Conservation (phyloP, 192 early-diverging fungal genomes). For the Bifiguratus adelaidae region DNA sequence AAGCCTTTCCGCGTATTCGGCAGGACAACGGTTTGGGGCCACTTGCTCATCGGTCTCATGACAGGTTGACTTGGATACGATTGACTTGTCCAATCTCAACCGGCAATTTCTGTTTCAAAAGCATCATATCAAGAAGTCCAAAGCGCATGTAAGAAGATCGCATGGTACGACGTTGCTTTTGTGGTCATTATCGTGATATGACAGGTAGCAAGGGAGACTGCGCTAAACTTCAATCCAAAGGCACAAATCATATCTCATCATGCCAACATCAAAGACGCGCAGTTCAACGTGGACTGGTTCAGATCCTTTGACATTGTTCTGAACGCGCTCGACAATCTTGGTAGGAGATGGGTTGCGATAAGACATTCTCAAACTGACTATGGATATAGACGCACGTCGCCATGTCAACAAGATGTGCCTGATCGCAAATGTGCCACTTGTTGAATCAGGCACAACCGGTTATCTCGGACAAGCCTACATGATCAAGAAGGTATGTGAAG, state of each 20-base stretch:
- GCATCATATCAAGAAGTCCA: conserved; percentile 85
- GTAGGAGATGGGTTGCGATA: conserved; percentile 22
- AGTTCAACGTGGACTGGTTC: conserved; percentile 87
- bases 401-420: conserved; percentile 96
- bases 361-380: background rate
- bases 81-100: conserved; percentile 97
- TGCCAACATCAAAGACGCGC: conserved; percentile 78
- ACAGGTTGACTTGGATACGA: conserved; percentile 95
- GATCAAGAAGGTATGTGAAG: conserved; percentile 51
- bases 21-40: too few species aligned
- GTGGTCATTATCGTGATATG: background rate
- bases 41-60: too few species aligned
- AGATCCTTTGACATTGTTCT: conserved; percentile 79
- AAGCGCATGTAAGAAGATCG: conserved; percentile 56
- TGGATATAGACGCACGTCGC: conserved; percentile 63
- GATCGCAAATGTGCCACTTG: conserved; percentile 76
- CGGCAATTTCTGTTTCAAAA: conserved; percentile 98
- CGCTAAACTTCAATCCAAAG: conserved; percentile 74
- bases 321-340: conserved; percentile 94
- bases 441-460: conserved; percentile 97
- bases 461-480: conserved; percentile 88
- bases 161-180: background rate
- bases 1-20: too few species aligned
- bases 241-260: conserved; percentile 68
- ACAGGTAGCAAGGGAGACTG: conserved; percentile 74